A percentile compares a stretch with the other conserved stretches of the same genome.
These are phyloP conservation scores for Pseudogymnoascus sp. DNA, from an alignment of 2,329 filamentous ascomycete species.

Conservation along the genomic window DNA sequence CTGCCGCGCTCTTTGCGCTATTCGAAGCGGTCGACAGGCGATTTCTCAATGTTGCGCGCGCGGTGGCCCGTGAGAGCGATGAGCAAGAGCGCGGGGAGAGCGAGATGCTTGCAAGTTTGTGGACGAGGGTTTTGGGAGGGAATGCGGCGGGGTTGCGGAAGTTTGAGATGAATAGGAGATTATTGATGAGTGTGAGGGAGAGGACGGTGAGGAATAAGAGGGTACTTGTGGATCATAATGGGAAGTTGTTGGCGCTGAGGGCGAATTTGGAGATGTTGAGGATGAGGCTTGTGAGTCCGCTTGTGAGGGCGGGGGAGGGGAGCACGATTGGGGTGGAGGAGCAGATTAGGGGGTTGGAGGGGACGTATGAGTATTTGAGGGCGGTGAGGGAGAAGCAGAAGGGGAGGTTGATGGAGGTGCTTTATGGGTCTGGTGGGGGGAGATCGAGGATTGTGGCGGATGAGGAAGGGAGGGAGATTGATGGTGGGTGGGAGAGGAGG, in stretches of 20 bases:
- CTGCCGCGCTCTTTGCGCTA: slow-evolving; percentile 73
- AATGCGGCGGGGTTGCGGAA: slow-evolving; percentile 72
- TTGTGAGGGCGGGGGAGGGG: slow-evolving; percentile 63
- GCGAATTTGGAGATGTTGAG: slow-evolving; percentile 79
- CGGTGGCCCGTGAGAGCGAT: slow-evolving; percentile 75
- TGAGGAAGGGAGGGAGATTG: slow-evolving; percentile 9
- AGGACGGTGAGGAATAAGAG: slow-evolving; percentile 84
- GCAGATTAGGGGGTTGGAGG: slow-evolving; percentile 75
- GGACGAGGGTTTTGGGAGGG: slow-evolving; percentile 76
- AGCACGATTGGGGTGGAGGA: slow-evolving; percentile 72
- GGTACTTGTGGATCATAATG: slow-evolving; percentile 78
- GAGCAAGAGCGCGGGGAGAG: slow-evolving; percentile 73
- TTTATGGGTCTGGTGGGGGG: slow-evolving; percentile 48
- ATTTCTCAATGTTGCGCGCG: slow-evolving; percentile 80
- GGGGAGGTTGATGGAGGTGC: slow-evolving; percentile 70
- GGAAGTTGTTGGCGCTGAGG: slow-evolving; percentile 74
- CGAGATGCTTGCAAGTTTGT: slow-evolving; percentile 75
- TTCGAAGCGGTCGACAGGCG: slow-evolving; percentile 88
- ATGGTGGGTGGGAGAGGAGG: slow-evolving; percentile 2
- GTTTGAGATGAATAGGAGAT: slow-evolving; percentile 80
- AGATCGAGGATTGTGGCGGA: neutral
- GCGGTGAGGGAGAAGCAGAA: slow-evolving; percentile 73
- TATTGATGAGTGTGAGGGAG: slow-evolving; percentile 71
- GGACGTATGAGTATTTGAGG: slow-evolving; percentile 71
- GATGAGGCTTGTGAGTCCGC: slow-evolving; percentile 73